phyloP scores from a whole-genome alignment of 805 yeast genomes.

The Myxozyma mucilagina region DNA sequence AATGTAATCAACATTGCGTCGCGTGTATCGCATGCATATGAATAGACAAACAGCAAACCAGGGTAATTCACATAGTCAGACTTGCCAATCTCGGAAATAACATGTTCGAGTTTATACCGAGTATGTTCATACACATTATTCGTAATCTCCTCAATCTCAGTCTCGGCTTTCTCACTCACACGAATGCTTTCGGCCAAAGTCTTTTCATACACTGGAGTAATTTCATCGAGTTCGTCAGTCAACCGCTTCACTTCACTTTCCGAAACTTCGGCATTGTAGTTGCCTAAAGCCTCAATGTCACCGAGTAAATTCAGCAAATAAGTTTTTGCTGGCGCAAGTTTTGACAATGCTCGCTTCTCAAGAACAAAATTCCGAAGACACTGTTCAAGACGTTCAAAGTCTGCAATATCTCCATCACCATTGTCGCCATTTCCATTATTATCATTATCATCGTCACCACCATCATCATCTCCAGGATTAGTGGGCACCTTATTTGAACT shows the following conservation, averaged over 20 bases:
- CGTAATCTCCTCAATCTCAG: conserved; percentile 60
- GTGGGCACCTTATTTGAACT: conserved; percentile 57
- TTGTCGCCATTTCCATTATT: conserved; percentile 30
- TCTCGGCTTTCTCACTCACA: conserved; percentile 60
- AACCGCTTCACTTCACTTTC: conserved; percentile 51
- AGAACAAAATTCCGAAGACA: conserved; percentile 81
- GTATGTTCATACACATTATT: conserved; percentile 62
- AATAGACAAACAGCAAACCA: conserved; percentile 65
- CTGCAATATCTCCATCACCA: conserved; percentile 33
- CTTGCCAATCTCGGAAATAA: conserved; percentile 55
- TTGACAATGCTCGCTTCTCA: conserved; percentile 85
- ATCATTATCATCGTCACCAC: conserved; percentile 38
- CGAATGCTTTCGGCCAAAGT: conserved; percentile 53
- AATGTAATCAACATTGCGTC: conserved; percentile 64
- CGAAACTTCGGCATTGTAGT: conserved; percentile 60
- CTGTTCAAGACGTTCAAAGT: conserved; percentile 81
- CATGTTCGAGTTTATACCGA: conserved; percentile 51
- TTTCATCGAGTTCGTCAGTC: conserved; percentile 51
- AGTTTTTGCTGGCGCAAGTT: conserved; percentile 90
- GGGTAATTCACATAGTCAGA: conserved; percentile 55
- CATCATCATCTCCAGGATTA: conserved; percentile 44
- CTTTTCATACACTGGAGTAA: conserved; percentile 65
- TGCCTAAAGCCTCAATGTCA: conserved; percentile 64
- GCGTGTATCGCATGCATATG: conserved; percentile 71
- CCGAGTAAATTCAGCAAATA: conserved; percentile 66